Evolutionary conservation across 345 rosid species (phyloP).

Genomic region (Lepidium sativum): DNA sequence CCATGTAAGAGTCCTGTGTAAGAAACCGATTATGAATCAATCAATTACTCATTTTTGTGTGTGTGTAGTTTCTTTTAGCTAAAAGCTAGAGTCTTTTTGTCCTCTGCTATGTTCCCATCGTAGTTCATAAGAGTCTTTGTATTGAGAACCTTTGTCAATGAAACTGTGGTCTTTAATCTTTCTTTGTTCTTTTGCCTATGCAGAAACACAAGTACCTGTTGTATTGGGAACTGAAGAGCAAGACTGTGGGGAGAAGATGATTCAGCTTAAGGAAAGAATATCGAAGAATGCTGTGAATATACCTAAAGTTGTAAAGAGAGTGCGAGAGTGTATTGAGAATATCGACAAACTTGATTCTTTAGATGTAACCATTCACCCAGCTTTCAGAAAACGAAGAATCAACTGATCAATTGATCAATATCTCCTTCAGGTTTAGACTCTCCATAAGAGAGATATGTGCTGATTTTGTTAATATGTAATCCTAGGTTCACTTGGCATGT

Average conservation of each 20-base stretch:
- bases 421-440: neutral
- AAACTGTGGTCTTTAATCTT: neutral
- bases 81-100: neutral
- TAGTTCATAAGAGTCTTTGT: neutral
- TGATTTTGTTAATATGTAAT: slow-evolving; percentile 8
- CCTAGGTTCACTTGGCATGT: neutral
- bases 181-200: neutral
- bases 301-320: slow-evolving; percentile 46
- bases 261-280: slow-evolving; percentile 39
- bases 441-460: neutral
- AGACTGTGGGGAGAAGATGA: slow-evolving; percentile 31
- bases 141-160: neutral
- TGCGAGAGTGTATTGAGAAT: slow-evolving; percentile 47
- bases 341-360: slow-evolving; percentile 43
- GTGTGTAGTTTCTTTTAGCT: neutral
- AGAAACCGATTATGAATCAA: neutral
- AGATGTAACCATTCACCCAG: slow-evolving; percentile 43
- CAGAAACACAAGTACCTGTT: slow-evolving; percentile 14
- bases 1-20: neutral
- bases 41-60: neutral
- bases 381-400: slow-evolving; percentile 29
- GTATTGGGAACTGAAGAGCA: slow-evolving; percentile 21
- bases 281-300: slow-evolving; percentile 35
- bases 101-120: neutral
- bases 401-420: neutral